A percentile compares a stretch with the other conserved stretches of the same genome.
These are phyloP conservation scores for Plantago coronopus DNA, from an alignment of 305 asterid genomes.

Conservation along the genomic window DNA sequence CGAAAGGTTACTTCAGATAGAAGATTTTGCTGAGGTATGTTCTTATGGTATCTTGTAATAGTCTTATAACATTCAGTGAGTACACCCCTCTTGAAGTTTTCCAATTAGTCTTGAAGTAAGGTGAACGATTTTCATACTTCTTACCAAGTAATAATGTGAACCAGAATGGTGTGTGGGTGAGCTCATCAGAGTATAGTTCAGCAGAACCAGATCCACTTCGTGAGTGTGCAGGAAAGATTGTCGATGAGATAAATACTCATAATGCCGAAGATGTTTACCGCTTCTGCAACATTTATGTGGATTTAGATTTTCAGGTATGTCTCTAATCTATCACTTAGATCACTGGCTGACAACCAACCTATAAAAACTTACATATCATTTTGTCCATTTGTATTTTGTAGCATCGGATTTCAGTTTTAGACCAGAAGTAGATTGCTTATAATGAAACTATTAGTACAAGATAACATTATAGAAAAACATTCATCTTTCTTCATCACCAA, in stretches of 20 bases:
- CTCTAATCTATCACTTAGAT: conserved; percentile 9
- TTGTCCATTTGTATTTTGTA: not conserved
- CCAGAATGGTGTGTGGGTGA: conserved; percentile 81
- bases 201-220: conserved; percentile 95
- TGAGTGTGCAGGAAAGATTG: conserved; percentile 67
- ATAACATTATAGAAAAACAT: no score
- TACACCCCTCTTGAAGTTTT: not conserved
- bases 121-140: conserved; percentile 16
- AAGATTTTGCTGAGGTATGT: conserved; percentile 85
- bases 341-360: conserved; percentile 10
- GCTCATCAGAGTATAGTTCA: conserved; percentile 55
- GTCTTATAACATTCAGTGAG: not conserved
- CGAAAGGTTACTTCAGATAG: conserved; percentile 71
- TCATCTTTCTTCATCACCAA: no score
- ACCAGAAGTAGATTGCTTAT: no score
- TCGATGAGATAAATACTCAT: conserved; percentile 68
- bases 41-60: conserved; percentile 17
- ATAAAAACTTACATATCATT: not conserved
- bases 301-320: conserved; percentile 78
- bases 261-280: conserved; percentile 69
- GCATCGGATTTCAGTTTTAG: no score
- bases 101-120: not conserved
- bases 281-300: conserved; percentile 75
- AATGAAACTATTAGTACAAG: no score
- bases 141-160: conserved; percentile 16